Conservation (phyloP, 352 stramenopile genomes). For the Thalassiosira hispida region DNA sequence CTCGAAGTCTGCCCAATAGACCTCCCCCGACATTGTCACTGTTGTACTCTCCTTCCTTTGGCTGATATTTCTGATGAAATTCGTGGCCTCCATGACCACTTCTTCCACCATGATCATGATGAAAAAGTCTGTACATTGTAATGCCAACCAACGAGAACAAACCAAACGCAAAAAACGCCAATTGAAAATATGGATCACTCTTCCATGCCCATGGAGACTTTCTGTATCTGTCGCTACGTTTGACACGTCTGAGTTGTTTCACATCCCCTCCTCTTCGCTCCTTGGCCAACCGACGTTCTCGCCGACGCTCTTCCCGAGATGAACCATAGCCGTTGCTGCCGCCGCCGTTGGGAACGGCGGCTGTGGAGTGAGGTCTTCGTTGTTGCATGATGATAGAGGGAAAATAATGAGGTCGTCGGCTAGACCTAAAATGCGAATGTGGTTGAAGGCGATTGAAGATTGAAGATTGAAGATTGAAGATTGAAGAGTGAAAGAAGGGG, state of each 20-base stretch:
- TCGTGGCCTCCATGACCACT: not conserved
- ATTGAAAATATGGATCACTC: not conserved
- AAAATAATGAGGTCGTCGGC: not conserved
- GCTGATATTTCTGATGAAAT: slow-evolving; percentile 13
- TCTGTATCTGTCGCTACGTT: slow-evolving; percentile 5
- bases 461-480: too few species aligned
- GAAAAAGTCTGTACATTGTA: slow-evolving; percentile 22
- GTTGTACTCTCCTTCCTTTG: slow-evolving; percentile 19
- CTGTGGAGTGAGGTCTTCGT: slow-evolving; percentile 42
- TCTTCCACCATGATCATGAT: not conserved
- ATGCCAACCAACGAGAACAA: slow-evolving; percentile 35
- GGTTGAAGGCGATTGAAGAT: too few species aligned
- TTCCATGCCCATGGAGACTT: slow-evolving; percentile 4
- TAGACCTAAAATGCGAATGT: too few species aligned
- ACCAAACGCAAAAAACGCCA: slow-evolving; percentile 28
- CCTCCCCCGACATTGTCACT: not conserved
- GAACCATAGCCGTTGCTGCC: slow-evolving; percentile 1
- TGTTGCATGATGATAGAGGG: slow-evolving; percentile 37
- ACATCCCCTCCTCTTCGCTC: slow-evolving; percentile 12
- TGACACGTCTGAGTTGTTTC: slow-evolving; percentile 31
- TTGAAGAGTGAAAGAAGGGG: too few species aligned
- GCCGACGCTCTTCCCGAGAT: slow-evolving; percentile 42
- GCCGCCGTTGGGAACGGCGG: not conserved
- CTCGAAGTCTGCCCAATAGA: slow-evolving; percentile 28
- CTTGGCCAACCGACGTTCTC: slow-evolving; percentile 46